Conservation (phyloP, 495 filamentous ascomycete genomes). For the Trichoderma reesei region DNA sequence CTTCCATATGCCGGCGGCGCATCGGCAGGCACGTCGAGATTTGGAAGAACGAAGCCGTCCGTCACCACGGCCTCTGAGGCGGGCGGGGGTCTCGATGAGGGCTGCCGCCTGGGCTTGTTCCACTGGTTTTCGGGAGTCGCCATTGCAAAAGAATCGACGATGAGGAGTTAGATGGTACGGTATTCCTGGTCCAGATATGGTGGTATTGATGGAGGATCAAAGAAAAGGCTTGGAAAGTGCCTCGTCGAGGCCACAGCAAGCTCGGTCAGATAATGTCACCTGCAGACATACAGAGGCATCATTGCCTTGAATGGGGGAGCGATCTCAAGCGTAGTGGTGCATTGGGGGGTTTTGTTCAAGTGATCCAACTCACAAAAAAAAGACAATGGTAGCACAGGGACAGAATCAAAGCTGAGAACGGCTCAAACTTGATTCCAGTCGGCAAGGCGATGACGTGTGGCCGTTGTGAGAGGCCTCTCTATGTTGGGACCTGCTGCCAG, state of each 20-base stretch:
- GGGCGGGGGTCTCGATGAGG: neutral
- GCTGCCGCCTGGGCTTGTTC: neutral
- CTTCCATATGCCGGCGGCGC: constrained; percentile 38
- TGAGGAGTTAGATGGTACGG: neutral
- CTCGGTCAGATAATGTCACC: neutral
- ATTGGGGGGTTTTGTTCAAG: neutral
- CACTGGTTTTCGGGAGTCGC: neutral
- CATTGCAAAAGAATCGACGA: neutral
- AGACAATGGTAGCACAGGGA: neutral
- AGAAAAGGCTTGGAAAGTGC: neutral
- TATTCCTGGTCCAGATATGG: neutral
- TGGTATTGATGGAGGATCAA: neutral
- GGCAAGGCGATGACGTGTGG: neutral
- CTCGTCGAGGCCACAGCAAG: neutral
- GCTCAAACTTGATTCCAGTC: neutral
- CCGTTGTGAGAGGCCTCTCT: neutral
- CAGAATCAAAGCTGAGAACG: neutral
- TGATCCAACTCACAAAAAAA: neutral
- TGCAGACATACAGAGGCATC: neutral
- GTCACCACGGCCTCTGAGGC: constrained; percentile 9
- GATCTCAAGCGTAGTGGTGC: neutral
- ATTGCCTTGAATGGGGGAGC: neutral
- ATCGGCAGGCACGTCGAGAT: constrained; percentile 23
- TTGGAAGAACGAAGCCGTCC: constrained; percentile 21
- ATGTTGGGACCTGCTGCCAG: too few relatives aligned